Evolutionary conservation across 495 filamentous ascomycete genomes (phyloP), one percentile per base, ranked within the genome.

Genomic region (Bacidia gigantensis): DNA sequence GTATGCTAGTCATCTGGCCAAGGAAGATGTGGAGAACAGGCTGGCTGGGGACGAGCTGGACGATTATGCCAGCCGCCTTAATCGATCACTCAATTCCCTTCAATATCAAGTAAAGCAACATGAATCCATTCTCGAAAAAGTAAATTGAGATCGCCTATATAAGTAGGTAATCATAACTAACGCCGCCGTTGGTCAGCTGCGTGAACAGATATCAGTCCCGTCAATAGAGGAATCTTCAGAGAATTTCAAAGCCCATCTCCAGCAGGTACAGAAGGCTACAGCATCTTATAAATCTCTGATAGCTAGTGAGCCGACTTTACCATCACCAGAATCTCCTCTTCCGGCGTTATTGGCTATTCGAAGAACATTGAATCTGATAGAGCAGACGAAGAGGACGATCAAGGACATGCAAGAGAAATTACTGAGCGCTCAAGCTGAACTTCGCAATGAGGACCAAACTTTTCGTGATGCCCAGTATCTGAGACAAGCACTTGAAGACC

Each of bases 321-420:
- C 87, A 22, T 66, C 69, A 11, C 67, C 78, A 7, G 77, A 75
- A 17, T 89, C 86, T 18, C 71, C 79, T 22, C 64, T 93, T 9
- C 84, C 86, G 3, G 76, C 81, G 21, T 70, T 93, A 0, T 63
- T 93, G 7, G 85, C 86, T 1, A 64, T 86, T 24, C 76, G 81
- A 26, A 79, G 76, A 51, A 81, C 78, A 1, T 69, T 79, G 26
- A 73, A 73, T 38, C 77, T 79, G 21, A 76, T 86, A 44, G 62
- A 71, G 38, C 81, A 84, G 53, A 82, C 77, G 21, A 80, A 75
- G 52, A 64, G 69, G 2, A 80, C 79, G 12, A 72, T 85, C 23
- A 56, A 62, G n/a, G 67, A 72, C 29, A 76, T 80, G 2, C 67
- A 72, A 46, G 63, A 69, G 11, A 72, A 73, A 9, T 62, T 87